Base-by-base conservation (phyloP, 257 asterid genomes). In the Fraxinus anomala region DNA sequence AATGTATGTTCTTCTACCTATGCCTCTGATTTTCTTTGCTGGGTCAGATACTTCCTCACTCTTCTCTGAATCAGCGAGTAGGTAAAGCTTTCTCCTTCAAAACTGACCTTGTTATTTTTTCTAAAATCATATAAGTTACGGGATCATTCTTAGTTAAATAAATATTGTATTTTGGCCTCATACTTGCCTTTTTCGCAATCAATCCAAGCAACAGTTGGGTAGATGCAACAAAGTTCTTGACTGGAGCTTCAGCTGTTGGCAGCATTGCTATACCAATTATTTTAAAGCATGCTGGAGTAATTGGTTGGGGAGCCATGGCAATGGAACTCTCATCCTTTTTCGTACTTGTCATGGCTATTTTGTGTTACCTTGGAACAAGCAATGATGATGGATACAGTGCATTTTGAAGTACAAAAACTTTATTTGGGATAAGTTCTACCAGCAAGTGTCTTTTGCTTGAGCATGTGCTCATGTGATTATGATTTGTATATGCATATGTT, bases 281-380 rank as follows among this genome's bases (percentile, higher is more conserved):
- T 82, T 86, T 94, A 74, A 94, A 92, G 85, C 98, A 94, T 77
- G 97, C 95, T 44, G 97, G 96, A 44, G 86, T 94, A 23, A 94
- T 94, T 72, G 85, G 97, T 76, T 92, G 97, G 99, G 99, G 99
- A 36, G 98, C 99, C 34, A 77, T 94, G 84, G 89, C 93, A 31
- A 89, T 94, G 97, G 99, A 90, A 83, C 97, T 92, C 75, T 91
- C 97, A 4, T 94, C 99, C 26, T 92, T 85, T 69, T 84, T 91
- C 77, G 37, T 87, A 73, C 86, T 94, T 67, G 84, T 85, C 24
- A 63, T 83, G 74, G 90, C 97, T 72, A 85, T 94, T 80, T 71
- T 94, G 76, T 92, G 95, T 83, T 89, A 70, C 82, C 72, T 94
- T 69, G 93, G 89, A 78, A 83, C 84, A 71, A 78, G 47, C 23